Conservation (phyloP, 2,329 filamentous ascomycete species). For the Alternaria infectoria region DNA sequence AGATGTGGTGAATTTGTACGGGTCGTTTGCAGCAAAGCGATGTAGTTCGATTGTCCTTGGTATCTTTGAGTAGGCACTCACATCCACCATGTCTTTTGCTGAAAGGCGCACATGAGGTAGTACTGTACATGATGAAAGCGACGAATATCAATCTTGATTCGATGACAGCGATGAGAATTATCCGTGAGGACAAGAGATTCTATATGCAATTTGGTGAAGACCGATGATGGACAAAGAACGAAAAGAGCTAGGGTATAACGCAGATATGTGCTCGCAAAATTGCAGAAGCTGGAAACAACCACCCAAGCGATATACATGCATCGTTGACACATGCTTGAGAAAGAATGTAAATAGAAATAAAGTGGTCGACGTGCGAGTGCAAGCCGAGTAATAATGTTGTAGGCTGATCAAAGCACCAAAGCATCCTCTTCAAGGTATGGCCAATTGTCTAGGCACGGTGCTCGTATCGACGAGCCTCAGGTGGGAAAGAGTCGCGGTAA, state of each 20-base stretch:
- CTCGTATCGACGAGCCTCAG: slow-evolving; percentile 30
- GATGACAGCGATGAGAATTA: slow-evolving; percentile 1
- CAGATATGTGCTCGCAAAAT: slow-evolving; percentile 11
- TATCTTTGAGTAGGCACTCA: background rate
- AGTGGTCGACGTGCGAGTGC: background rate
- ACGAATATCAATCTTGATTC: background rate
- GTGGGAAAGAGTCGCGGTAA: slow-evolving; percentile 24
- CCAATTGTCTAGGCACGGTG: slow-evolving; percentile 30
- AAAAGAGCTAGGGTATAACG: slow-evolving; percentile 22
- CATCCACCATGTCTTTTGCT: background rate
- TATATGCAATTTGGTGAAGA: slow-evolving; percentile 15
- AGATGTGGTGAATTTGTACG: background rate
- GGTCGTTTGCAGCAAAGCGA: background rate
- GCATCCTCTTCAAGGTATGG: slow-evolving; percentile 14
- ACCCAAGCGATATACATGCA: slow-evolving; percentile 3
- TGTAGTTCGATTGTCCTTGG: background rate
- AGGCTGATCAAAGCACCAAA: background rate
- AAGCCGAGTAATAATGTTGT: background rate
- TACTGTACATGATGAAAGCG: slow-evolving; percentile 5
- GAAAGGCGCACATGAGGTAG: slow-evolving; percentile 8
- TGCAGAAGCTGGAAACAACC: slow-evolving; percentile 7
- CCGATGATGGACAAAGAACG: background rate
- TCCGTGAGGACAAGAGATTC: slow-evolving; percentile 23
- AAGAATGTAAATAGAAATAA: background rate
- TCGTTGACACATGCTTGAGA: background rate